Evolutionary conservation across 441 rosid species (phyloP), one percentile per base, ranked within the genome.

Genomic region (Capsella rubella): DNA sequence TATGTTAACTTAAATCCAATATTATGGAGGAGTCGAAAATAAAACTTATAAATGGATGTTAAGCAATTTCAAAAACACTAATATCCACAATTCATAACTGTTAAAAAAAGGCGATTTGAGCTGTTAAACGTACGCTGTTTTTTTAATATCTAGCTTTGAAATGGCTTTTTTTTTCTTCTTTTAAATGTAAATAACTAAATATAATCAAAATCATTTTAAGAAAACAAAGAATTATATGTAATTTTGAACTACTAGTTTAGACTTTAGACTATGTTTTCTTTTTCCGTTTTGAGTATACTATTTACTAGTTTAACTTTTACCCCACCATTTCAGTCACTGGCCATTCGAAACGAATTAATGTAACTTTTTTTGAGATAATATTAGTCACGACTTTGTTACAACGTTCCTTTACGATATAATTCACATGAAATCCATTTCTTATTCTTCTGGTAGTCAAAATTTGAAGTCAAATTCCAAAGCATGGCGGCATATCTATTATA

Each of bases 401-500:
- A 49, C 9, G 6, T 29, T 18, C n/a, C 45, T 57, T 18, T 16
- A 31, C 8, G 47, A 63, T 43, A 53, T 43, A 53, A 53, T 11
- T 55, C 53, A 55, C 53, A 42, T 34, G 55, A 64, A 72, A 55
- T 65, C 25, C 67, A 28, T 13, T 58, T 16, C 9, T 49, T 18
- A 40, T 32, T 3, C 5, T 21, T 9, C 13, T 50, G 28, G 67
- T 66, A 28, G 54, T 59, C 68, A 53, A 21, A 67, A 60, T 59
- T 67, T 21, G 63, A 59, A 74, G 73, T 74, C 78, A 74, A 75
- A 67, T 34, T 75, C 49, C 25, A 51, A 60, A 67, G 29, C 52
- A 15, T 60, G 69, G 69, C 49, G 49, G 73, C 69, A 46, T 58
- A 11, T n/a, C 5, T 35, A 56, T 51, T 39, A 32, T 67, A 58